Conservation (phyloP, 1,284 basidiomycete genomes). For the Fomes fomentarius region DNA sequence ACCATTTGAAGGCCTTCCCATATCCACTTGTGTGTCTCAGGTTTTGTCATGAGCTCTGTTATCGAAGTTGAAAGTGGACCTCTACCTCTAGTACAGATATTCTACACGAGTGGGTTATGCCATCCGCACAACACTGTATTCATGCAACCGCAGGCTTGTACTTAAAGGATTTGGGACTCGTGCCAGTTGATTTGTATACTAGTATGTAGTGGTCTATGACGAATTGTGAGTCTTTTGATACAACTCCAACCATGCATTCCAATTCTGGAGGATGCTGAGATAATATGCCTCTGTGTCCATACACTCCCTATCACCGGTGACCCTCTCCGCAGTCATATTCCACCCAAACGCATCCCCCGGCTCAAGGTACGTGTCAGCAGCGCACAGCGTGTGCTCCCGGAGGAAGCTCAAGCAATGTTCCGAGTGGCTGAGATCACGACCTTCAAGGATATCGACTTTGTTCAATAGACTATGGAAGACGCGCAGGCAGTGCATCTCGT, state of each 20-base stretch:
- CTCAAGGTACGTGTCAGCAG: slow-evolving; percentile 39
- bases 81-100: too few relatives aligned
- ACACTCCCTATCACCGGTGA: background rate
- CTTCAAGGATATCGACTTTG: slow-evolving; percentile 2
- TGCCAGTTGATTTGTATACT: background rate
- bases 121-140: too few relatives aligned
- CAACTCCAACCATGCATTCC: slow-evolving; percentile 2
- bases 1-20: background rate
- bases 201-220: background rate
- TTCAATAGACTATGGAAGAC: slow-evolving; percentile 18
- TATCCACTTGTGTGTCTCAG: too few relatives aligned
- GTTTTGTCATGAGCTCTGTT: background rate
- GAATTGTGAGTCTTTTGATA: background rate
- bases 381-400: slow-evolving; percentile 39
- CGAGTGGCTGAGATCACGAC: slow-evolving; percentile 2
- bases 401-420: slow-evolving; percentile 27
- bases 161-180: background rate
- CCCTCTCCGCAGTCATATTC: slow-evolving; percentile 19
- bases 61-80: too few relatives aligned
- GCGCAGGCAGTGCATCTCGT: slow-evolving; percentile 44
- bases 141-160: too few relatives aligned
- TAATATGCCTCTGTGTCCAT: slow-evolving; percentile 9
- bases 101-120: too few relatives aligned
- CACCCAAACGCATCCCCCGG: slow-evolving; percentile 24
- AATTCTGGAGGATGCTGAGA: slow-evolving; percentile 1